phyloP scores from a whole-genome alignment of 805 yeast species.

The Cyberlindnera samutprakarnensis region DNA sequence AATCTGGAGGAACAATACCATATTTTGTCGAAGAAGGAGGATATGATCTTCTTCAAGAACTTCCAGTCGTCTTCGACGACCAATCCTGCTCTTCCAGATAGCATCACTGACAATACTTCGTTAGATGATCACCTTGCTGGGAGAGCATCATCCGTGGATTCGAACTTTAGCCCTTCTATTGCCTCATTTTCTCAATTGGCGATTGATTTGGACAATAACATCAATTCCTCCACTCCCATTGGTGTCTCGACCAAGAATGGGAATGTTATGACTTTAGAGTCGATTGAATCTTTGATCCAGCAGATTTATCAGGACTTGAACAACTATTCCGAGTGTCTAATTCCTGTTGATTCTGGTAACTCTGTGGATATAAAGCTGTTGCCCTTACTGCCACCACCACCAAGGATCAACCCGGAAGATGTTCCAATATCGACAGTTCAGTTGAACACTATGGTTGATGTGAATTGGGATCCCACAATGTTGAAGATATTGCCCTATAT shows the following conservation, averaged over 20 bases:
- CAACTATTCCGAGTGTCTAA: conserved; percentile 91
- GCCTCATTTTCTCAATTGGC: conserved; percentile 21
- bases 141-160: conserved; percentile 17
- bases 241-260: conserved; percentile 17
- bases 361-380: conserved; percentile 91
- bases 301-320: conserved; percentile 93
- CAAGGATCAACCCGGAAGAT: conserved; percentile 67
- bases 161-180: conserved; percentile 6
- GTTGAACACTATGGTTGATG: conserved; percentile 65
- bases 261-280: conserved; percentile 25
- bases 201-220: conserved; percentile 18
- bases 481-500: conserved; percentile 77
- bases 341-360: conserved; percentile 85
- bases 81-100: conserved; percentile 3
- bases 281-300: conserved; percentile 71
- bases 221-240: conserved; percentile 20
- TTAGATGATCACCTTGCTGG: conserved; percentile 7
- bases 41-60: conserved; percentile 27
- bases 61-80: neutral
- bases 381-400: conserved; percentile 78
- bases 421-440: conserved; percentile 91
- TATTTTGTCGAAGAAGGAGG: conserved; percentile 52
- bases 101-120: conserved; percentile 4
- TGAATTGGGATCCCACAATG: conserved; percentile 97
- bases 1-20: conserved; percentile 87